Percentiles rank a stretch among this genome's conserved stretches.
Evolutionary conservation across 192 early-diverging fungal genomes (phyloP).

Genomic region (Dispira parvispora): DNA sequence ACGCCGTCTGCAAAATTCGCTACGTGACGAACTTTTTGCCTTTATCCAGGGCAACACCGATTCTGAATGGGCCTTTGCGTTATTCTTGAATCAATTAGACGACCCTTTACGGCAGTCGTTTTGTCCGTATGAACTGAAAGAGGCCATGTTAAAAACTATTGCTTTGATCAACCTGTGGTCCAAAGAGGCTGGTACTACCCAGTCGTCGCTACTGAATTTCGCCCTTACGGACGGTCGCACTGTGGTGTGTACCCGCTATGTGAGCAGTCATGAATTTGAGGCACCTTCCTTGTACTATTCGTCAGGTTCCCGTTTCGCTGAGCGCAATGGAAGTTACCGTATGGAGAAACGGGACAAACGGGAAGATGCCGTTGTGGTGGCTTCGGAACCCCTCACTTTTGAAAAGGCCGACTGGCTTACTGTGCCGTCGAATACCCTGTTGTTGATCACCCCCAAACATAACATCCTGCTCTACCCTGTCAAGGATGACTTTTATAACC

Average conservation of each 20-base stretch:
- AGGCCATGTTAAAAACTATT: conserved; percentile 61
- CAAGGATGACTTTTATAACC: conserved; percentile 42
- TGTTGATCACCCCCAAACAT: conserved; percentile 58
- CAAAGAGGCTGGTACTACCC: conserved; percentile 38
- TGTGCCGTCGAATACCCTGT: conserved; percentile 54
- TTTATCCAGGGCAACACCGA: conserved; percentile 62
- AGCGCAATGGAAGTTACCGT: conserved; percentile 41
- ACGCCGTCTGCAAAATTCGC: conserved; percentile 37
- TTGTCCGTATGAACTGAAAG: conserved; percentile 38
- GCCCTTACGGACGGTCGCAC: conserved; percentile 64
- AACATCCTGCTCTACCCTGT: conserved; percentile 63
- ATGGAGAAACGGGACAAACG: conserved; percentile 50
- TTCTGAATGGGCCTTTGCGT: conserved; percentile 65
- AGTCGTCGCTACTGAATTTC: conserved; percentile 60
- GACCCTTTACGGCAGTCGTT: conserved; percentile 30
- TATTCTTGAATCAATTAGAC: conserved; percentile 45
- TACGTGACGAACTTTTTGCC: conserved; percentile 50
- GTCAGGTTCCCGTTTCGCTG: conserved; percentile 54
- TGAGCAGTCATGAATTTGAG: conserved; percentile 44
- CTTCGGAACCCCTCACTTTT: conserved; percentile 64
- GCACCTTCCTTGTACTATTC: conserved; percentile 66
- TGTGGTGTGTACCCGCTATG: conserved; percentile 61
- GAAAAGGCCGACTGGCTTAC: conserved; percentile 66
- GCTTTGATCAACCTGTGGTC: conserved; percentile 54
- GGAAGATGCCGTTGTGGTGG: conserved; percentile 68